Evolutionary conservation across 129 eudicot species (phyloP), one percentile per base, ranked within the genome.

Genomic region (Cynara cardunculus): DNA sequence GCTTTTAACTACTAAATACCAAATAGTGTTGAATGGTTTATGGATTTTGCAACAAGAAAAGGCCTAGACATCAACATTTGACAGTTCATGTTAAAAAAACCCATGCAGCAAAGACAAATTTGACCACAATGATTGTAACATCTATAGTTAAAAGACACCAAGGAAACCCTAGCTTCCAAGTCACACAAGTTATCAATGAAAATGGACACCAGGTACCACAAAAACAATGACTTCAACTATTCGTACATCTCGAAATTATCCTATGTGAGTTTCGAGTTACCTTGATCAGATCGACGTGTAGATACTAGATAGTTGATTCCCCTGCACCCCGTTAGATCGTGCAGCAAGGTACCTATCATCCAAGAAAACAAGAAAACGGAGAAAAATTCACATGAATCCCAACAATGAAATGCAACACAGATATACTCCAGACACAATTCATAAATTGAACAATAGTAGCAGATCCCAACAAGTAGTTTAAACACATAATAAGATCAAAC

Each of bases 401-500:
- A 80, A 59, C 76, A 79, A 56, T 16, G 12, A 71, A 31, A 79
- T 70, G 39, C 26, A 79, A 31, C 66, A 62, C 28, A 64, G 4
- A 25, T 16, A 44, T 53, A 71, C 37, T 71, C 71, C 83, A 69
- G 12, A 79, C 53, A 70, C 25, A 39, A 39, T 59, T 34, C 46
- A 66, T 39, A 31, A 53, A 56, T 71, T 53, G 19, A 19, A 49
- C 21, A 69, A 75, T 41, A 71, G 78, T 73, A 77, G 44, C 74
- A 77, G n/a, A n/a, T 77, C 73, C 82, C 46, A 19, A 61, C 4
- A 35, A 73, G 84, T 44, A 39, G 69, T 77, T 61, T 24, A 35
- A 71, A 72, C 32, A 72, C 68, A 30, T 37, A 4, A 35, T 25
- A 61, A 76, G 21, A 76, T 69, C 19, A 37, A 19, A 76, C 69